Percentiles rank a stretch among this genome's conserved stretches.
These are phyloP conservation scores for Samsoniella hepiali DNA, from an alignment of 2,329 filamentous ascomycete species.

Conservation along the genomic window DNA sequence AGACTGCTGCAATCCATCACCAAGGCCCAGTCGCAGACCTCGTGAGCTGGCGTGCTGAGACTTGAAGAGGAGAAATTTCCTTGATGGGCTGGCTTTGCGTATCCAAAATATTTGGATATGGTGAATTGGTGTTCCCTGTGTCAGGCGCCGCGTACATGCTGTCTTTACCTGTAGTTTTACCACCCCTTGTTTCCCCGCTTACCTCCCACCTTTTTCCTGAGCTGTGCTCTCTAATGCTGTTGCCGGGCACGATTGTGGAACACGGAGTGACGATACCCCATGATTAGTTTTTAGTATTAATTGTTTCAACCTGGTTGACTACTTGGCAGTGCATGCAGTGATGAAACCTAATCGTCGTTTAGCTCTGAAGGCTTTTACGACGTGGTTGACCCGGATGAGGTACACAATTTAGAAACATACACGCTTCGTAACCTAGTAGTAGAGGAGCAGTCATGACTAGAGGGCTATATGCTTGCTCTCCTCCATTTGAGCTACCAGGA, in stretches of 20 bases:
- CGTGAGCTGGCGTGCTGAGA: background rate
- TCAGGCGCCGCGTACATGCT: background rate
- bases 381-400: too few species aligned
- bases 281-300: slow-evolving; percentile 13
- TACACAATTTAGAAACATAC: too few species aligned
- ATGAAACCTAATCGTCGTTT: background rate
- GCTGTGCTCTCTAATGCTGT: background rate
- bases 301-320: background rate
- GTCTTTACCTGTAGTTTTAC: slow-evolving; percentile 8
- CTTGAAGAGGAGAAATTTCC: background rate
- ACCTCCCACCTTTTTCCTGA: background rate
- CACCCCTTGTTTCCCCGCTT: background rate
- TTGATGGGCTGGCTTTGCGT: background rate
- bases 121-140: background rate
- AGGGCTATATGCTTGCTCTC: too few species aligned
- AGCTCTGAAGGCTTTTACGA: too few species aligned
- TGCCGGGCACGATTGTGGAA: slow-evolving; percentile 10
- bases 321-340: background rate
- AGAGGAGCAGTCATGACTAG: too few species aligned
- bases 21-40: slow-evolving; percentile 15
- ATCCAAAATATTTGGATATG: background rate
- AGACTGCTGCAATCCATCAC: slow-evolving; percentile 25
- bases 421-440: too few species aligned
- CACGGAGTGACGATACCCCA: slow-evolving; percentile 19
- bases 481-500: too few species aligned